These are phyloP conservation scores for Metarhizium brunneum DNA, from an alignment of 2,329 filamentous ascomycete genomes.

Conservation along the genomic window DNA sequence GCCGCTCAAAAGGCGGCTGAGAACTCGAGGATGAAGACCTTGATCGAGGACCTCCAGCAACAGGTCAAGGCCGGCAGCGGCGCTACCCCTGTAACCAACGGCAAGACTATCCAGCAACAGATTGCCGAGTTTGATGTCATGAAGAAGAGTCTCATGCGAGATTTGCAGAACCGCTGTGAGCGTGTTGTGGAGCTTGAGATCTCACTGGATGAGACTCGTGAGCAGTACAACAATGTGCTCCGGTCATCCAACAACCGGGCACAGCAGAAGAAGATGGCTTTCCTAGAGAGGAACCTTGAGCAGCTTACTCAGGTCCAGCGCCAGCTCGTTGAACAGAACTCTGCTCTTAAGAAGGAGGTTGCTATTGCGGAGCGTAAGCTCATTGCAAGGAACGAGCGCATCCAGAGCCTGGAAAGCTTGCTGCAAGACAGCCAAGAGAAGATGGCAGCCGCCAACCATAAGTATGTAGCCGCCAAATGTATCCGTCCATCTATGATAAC, in stretches of 20 bases:
- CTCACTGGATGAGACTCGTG: conserved; percentile 89
- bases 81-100: conserved; percentile 55
- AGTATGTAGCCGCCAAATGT: conserved; percentile 49
- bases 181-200: conserved; percentile 97
- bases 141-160: conserved; percentile 99
- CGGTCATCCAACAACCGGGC: conserved; percentile 95
- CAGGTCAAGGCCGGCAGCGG: conserved; percentile 55
- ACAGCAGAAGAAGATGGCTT: conserved; percentile 99
- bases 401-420: conserved; percentile 83
- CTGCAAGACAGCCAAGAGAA: conserved; percentile 98
- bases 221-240: conserved; percentile 98
- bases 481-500: neutral
- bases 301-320: conserved; percentile 95
- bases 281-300: conserved; percentile 95
- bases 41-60: conserved; percentile 72
- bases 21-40: conserved; percentile 68
- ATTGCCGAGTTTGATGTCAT: conserved; percentile 98
- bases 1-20: conserved; percentile 71
- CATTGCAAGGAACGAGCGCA: conserved; percentile 92
- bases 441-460: conserved; percentile 90
- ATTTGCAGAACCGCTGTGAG: conserved; percentile 96
- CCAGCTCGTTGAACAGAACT: conserved; percentile 96
- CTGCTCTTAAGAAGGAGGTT: conserved; percentile 95
- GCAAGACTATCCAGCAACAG: conserved; percentile 93
- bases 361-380: conserved; percentile 97